Evolutionary conservation across 352 stramenopile species (phyloP).

Genomic region (Phytophthora fragariaefolia): DNA sequence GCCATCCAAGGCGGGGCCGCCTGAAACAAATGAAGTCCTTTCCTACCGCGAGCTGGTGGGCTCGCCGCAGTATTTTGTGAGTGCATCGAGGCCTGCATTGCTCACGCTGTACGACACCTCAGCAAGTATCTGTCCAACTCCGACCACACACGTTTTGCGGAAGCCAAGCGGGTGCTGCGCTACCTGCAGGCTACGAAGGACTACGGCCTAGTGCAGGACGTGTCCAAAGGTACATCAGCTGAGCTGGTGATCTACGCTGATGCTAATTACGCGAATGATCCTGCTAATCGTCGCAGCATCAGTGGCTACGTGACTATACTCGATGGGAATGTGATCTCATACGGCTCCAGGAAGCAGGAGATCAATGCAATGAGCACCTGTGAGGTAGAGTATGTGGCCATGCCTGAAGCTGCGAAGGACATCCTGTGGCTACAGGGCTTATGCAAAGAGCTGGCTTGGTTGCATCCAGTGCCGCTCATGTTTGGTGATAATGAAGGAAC

Average conservation of each 20-base stretch:
- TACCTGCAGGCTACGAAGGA: slow-evolving; percentile 10
- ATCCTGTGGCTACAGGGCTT: slow-evolving; percentile 20
- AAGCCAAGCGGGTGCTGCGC: slow-evolving; percentile 9
- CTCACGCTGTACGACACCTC: slow-evolving; percentile 13
- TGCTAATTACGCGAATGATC: slow-evolving; percentile 33
- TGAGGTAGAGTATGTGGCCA: slow-evolving; percentile 18
- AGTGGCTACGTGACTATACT: background rate
- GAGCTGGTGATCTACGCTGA: slow-evolving; percentile 13
- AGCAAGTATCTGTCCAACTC: slow-evolving; percentile 4
- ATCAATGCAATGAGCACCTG: slow-evolving; percentile 32
- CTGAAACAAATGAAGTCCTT: background rate
- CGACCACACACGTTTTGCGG: background rate
- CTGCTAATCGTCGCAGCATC: background rate
- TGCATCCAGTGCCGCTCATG: slow-evolving; percentile 2
- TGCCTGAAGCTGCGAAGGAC: slow-evolving; percentile 32
- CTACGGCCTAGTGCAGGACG: slow-evolving; percentile 14
- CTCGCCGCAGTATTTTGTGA: slow-evolving; percentile 6
- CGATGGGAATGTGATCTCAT: background rate
- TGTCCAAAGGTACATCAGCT: background rate
- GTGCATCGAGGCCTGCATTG: slow-evolving; percentile 6
- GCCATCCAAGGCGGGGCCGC: background rate
- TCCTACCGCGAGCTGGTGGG: too few relatives aligned
- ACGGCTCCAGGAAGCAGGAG: slow-evolving; percentile 15
- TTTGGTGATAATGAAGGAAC: slow-evolving; percentile 10
- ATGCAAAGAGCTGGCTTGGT: slow-evolving; percentile 13